Conservation (phyloP, 1,284 basidiomycete genomes). For the Trichosporon sp. region DNA sequence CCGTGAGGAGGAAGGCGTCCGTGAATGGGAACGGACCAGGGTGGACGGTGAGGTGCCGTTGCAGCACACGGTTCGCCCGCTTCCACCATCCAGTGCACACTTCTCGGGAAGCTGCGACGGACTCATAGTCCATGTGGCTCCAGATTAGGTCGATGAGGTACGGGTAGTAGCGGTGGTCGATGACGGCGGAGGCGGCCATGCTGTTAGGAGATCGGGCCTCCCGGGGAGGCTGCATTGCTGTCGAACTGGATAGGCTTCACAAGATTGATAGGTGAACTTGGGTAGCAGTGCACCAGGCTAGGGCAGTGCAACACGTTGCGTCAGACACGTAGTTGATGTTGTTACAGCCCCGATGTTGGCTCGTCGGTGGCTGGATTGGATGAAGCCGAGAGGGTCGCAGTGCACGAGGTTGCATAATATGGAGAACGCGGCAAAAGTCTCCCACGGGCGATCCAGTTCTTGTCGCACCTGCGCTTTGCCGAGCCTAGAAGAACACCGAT, state of each 20-base stretch:
- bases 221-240: background rate
- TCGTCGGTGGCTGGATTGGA: background rate
- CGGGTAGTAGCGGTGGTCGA: constrained; percentile 7
- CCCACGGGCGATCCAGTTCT: background rate
- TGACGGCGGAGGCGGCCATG: background rate
- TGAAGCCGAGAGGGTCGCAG: background rate
- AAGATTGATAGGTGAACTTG: too few species aligned
- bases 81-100: background rate
- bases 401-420: background rate
- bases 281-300: too few species aligned
- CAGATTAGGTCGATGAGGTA: constrained; percentile 2
- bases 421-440: background rate
- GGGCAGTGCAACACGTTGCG: too few species aligned
- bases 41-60: background rate
- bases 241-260: background rate
- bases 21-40: background rate
- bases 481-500: background rate
- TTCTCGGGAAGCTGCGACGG: background rate
- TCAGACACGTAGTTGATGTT: too few species aligned
- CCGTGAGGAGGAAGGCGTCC: background rate
- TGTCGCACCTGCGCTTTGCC: background rate
- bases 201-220: background rate
- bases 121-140: constrained; percentile 1
- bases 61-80: background rate
- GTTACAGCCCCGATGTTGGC: too few species aligned